Evolutionary conservation across 2,329 filamentous ascomycete species (phyloP).

Genomic region (Thielaviopsis euricoi): DNA sequence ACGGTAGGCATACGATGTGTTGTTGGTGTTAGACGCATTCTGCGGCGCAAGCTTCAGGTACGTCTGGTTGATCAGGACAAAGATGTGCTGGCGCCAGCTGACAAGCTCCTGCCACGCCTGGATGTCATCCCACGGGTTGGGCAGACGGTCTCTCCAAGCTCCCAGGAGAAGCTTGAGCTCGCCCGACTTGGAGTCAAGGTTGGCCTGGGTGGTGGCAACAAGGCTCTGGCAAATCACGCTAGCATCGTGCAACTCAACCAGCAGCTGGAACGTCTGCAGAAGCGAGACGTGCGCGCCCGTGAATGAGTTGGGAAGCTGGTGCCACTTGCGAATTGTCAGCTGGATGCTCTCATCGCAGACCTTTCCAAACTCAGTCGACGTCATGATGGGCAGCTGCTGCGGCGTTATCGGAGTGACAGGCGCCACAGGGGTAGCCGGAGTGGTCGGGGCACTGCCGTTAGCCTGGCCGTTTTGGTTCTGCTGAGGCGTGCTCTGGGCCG

Average conservation of each 20-base stretch:
- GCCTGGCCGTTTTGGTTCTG: background rate
- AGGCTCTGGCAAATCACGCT: constrained; percentile 92
- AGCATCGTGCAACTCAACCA: constrained; percentile 94
- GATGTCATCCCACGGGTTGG: constrained; percentile 99
- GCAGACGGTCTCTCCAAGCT: constrained; percentile 87
- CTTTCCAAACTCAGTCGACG: constrained; percentile 61
- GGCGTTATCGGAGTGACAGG: background rate
- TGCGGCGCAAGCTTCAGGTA: constrained; percentile 75
- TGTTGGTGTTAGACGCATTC: constrained; percentile 58
- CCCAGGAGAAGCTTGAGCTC: constrained; percentile 88
- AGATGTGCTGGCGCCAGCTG: constrained; percentile 99
- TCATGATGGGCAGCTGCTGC: constrained; percentile 9
- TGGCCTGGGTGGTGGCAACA: constrained; percentile 63
- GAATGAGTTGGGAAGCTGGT: constrained; percentile 84
- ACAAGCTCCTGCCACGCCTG: constrained; percentile 98
- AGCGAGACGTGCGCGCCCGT: constrained; percentile 92
- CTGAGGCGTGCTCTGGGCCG: background rate
- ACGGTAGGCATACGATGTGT: constrained; percentile 87
- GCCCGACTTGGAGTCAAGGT: constrained; percentile 85
- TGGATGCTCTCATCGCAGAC: constrained; percentile 96
- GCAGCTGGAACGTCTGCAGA: constrained; percentile 91
- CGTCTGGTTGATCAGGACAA: constrained; percentile 87
- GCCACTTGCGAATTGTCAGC: constrained; percentile 94
- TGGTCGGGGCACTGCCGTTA: background rate
- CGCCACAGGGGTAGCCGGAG: background rate